Conservation (phyloP, 2,329 filamentous ascomycete genomes). For the Aurifilum marmelostoma region DNA sequence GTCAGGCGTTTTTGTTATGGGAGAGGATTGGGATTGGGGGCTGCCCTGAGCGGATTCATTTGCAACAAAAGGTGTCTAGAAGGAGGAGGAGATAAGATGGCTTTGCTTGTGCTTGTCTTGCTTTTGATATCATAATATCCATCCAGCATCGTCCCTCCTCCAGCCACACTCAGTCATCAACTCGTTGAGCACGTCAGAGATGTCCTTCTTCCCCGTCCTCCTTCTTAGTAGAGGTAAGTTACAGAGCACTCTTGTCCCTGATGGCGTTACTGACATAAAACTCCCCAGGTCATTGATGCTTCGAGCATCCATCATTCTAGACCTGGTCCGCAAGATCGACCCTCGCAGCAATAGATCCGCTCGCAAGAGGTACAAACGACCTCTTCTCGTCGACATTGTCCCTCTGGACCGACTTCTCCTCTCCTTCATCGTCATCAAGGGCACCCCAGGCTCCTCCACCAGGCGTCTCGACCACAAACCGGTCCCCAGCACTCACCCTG, state of each 20-base stretch:
- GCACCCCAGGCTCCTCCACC: slow-evolving; percentile 38
- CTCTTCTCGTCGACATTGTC: background rate
- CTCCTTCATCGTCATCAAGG: too few relatives aligned
- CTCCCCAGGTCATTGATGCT: too few relatives aligned
- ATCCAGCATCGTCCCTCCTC: background rate
- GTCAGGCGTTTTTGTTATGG: background rate
- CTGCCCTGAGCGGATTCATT: too few relatives aligned
- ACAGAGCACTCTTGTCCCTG: background rate
- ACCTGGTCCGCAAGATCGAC: slow-evolving; percentile 16
- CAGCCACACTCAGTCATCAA: background rate
- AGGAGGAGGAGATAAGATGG: background rate
- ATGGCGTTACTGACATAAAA: background rate
- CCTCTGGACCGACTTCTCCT: background rate
- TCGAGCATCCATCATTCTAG: background rate
- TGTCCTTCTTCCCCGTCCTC: too few relatives aligned
- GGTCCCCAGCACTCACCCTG: slow-evolving; percentile 38
- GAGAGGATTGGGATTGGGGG: too few relatives aligned
- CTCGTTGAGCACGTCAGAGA: background rate
- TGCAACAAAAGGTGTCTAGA: background rate
- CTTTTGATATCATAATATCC: slow-evolving; percentile 2
- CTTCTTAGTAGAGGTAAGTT: background rate
- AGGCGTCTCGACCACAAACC: slow-evolving; percentile 42
- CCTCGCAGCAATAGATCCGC: slow-evolving; percentile 3
- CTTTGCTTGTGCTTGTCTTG: background rate
- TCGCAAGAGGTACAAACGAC: slow-evolving; percentile 15